Percentiles rank a stretch among this genome's conserved stretches.
phyloP scores from a whole-genome alignment of 1,139 yeast genomes.

The Saccharomycopsis hybrid region DNA sequence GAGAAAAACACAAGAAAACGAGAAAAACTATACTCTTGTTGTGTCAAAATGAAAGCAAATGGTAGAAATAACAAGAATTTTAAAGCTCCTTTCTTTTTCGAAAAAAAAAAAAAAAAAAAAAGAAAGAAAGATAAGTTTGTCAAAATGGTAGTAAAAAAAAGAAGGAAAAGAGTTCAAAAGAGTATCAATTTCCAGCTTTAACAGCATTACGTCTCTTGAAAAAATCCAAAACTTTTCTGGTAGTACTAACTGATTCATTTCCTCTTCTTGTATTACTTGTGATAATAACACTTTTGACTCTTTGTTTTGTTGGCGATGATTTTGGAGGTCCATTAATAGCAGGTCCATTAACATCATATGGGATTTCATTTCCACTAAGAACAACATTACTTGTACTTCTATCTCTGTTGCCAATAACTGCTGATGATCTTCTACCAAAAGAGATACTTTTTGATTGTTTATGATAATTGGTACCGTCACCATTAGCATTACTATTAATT shows the following conservation, averaged over 20 bases:
- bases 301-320: constrained; percentile 15
- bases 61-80: no score
- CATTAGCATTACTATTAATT: constrained; percentile 1
- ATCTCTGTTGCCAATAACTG: constrained; percentile 6
- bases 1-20: no score
- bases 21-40: no score
- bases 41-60: no score
- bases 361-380: constrained; percentile 1
- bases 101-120: no score
- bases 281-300: constrained; percentile 15
- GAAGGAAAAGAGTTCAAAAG: no score
- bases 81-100: no score
- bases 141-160: no score
- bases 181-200: constrained; percentile 2
- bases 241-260: constrained; percentile 28
- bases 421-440: constrained; percentile 15
- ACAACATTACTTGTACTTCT: constrained; percentile 13
- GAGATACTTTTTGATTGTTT: constrained; percentile 19
- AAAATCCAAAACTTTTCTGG: constrained; percentile 73
- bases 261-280: constrained; percentile 20
- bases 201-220: constrained; percentile 61
- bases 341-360: no score
- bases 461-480: constrained; percentile 9
- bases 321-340: no score
- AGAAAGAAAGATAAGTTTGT: no score